Percentiles rank a stretch among this genome's conserved stretches.
phyloP scores from a whole-genome alignment of 2,329 filamentous ascomycete genomes.

The Ilyonectria mors-panacis region DNA sequence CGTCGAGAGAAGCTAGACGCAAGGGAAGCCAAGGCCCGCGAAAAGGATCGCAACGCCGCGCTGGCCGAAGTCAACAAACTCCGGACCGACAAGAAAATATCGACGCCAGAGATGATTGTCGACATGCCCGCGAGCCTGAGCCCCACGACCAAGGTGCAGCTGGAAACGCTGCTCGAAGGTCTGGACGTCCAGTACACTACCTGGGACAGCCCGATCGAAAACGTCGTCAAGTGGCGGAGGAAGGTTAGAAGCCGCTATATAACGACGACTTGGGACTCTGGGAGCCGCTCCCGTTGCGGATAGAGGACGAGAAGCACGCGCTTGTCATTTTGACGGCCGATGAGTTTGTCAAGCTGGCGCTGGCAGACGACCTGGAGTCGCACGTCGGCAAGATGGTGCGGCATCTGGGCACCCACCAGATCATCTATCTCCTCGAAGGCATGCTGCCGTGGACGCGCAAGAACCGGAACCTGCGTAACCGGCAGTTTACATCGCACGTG shows the following conservation, averaged over 20 bases:
- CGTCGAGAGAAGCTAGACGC: slow-evolving; percentile 70
- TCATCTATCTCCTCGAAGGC: slow-evolving; percentile 82
- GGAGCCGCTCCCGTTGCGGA: slow-evolving; percentile 71
- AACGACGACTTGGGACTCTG: slow-evolving; percentile 74
- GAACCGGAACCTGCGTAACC: slow-evolving; percentile 77
- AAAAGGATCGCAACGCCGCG: slow-evolving; percentile 76
- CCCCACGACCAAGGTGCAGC: slow-evolving; percentile 60
- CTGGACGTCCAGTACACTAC: slow-evolving; percentile 63
- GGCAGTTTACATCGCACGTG: slow-evolving; percentile 77
- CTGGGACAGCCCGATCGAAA: slow-evolving; percentile 63
- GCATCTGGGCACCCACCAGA: slow-evolving; percentile 65
- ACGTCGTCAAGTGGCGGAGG: slow-evolving; percentile 77
- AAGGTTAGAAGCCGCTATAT: slow-evolving; percentile 77
- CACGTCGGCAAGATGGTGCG: slow-evolving; percentile 71
- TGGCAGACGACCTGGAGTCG: slow-evolving; percentile 67
- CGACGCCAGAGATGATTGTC: slow-evolving; percentile 83
- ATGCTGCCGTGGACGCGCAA: slow-evolving; percentile 76
- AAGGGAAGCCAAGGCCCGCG: slow-evolving; percentile 73
- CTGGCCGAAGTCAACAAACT: slow-evolving; percentile 82
- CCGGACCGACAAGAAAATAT: slow-evolving; percentile 80
- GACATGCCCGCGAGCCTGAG: slow-evolving; percentile 74
- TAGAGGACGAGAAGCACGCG: slow-evolving; percentile 72
- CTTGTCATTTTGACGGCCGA: slow-evolving; percentile 74
- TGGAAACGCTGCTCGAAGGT: slow-evolving; percentile 65
- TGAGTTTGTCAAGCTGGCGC: slow-evolving; percentile 75